Evolutionary conservation across 257 asterid genomes (phyloP), one percentile per base, ranked within the genome.

Genomic region (Thymus quinquecostatus): DNA sequence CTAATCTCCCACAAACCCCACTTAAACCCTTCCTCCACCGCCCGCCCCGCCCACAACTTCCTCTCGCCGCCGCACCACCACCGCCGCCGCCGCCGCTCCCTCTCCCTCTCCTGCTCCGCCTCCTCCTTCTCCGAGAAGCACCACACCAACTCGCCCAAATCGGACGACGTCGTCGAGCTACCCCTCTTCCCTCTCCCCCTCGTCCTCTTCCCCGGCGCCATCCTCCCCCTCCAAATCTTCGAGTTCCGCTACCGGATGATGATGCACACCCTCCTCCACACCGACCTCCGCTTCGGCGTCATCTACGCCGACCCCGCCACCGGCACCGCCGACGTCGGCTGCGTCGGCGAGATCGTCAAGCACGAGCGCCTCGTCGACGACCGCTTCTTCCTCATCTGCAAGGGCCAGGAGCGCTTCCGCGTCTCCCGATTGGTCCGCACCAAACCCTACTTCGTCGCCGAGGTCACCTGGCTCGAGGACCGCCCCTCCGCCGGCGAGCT

Each of bases 211-310:
- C 99, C 99, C 12, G 99, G 99, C 36, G 93, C 97, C 0, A 82
- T 84, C 44, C 88, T 94, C 44, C 97, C 97, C 6, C 84, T 94
- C 6, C 97, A 94, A 80, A 94, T 94, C 86, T 91, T 94, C 81
- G 99, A 94, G 70, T 94, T 91, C 78, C 89, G 97, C 4, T 94
- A 94, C 86, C 95, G 99, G 1, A 91, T 94, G 64, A 91, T 94
- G 99, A 91, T 94, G 99, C 99, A 94, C 78, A 94, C 99, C 3
- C 93, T 94, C 50, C 95, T 94, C 69, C 97, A 94, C 33, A 88
- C 96, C 49, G 99, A 94, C 86, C 95, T 91, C 71, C 96, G 99
- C 3, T 94, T 94, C 83, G 99, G 99, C 48, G 97, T 91, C 7
- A 94, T 94, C 70, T 94, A 89, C 89, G 75, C 97, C 54, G 99